These are phyloP conservation scores for Pezicula carpinea DNA, from an alignment of 2,329 filamentous ascomycete species.

Conservation along the genomic window DNA sequence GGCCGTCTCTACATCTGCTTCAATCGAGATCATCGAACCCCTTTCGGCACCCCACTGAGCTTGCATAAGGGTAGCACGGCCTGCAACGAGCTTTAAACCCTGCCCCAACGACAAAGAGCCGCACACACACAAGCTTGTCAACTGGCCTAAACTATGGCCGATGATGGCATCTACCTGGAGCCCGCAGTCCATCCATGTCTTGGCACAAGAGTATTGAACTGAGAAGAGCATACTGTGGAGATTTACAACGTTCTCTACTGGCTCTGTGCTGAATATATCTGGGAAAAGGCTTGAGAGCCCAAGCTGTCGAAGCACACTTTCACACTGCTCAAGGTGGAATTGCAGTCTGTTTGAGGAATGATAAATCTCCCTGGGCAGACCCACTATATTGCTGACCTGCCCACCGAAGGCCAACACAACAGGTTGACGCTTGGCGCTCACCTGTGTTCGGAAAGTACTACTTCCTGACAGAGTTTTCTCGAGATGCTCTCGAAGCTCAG, in stretches of 20 bases:
- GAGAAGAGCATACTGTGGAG: constrained; percentile 13
- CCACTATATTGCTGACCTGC: constrained; percentile 5
- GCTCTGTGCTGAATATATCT: constrained; percentile 8
- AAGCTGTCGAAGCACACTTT: constrained; percentile 3
- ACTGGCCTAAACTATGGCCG: constrained; percentile 37
- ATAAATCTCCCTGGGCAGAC: neutral
- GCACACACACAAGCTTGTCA: constrained; percentile 33
- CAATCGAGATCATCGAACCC: constrained; percentile 29
- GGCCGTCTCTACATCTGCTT: neutral
- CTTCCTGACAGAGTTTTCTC: neutral
- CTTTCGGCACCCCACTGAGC: constrained; percentile 29
- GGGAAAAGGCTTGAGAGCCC: constrained; percentile 10
- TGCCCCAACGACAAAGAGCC: constrained; percentile 29
- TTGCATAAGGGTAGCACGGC: constrained; percentile 29
- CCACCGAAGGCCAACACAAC: constrained; percentile 2
- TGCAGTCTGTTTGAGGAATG: constrained; percentile 5
- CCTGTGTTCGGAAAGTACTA: neutral
- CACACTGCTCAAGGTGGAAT: constrained; percentile 11
- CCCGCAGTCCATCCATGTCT: constrained; percentile 15
- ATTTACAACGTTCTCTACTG: constrained; percentile 7
- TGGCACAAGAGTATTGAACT: constrained; percentile 16
- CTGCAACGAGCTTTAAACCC: constrained; percentile 26
- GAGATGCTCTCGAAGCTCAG: neutral
- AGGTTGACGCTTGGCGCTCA: neutral
- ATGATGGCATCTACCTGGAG: constrained; percentile 9